Percentiles rank a stretch among this genome's conserved stretches.
Evolutionary conservation across 495 filamentous ascomycete genomes (phyloP).

Genomic region (Daldinia caldariorum): DNA sequence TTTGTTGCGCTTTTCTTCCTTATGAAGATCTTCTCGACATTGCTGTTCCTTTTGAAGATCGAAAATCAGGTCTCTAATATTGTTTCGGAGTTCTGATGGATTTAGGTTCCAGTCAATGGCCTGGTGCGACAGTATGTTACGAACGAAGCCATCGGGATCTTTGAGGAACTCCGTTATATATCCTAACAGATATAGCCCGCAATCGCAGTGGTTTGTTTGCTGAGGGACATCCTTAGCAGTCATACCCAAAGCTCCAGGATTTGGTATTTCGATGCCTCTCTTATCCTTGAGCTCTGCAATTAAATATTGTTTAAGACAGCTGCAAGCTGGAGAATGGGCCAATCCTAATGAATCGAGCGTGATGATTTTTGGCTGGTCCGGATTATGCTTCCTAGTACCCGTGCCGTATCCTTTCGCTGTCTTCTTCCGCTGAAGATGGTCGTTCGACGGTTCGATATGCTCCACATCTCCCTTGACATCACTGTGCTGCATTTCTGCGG

Average conservation of each 20-base stretch:
- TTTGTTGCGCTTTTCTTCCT: constrained; percentile 37
- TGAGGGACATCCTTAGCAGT: constrained; percentile 75
- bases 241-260: constrained; percentile 66
- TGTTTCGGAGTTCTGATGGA: constrained; percentile 48
- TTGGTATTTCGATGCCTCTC: constrained; percentile 65
- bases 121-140: constrained; percentile 46
- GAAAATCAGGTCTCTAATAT: constrained; percentile 53
- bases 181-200: constrained; percentile 83
- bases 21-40: constrained; percentile 34
- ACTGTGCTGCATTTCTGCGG: constrained; percentile 16
- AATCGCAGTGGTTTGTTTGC: constrained; percentile 88
- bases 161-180: constrained; percentile 84
- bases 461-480: constrained; percentile 23
- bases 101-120: constrained; percentile 51
- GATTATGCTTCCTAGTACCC: constrained; percentile 50
- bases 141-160: constrained; percentile 70
- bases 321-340: constrained; percentile 68
- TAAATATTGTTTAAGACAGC: constrained; percentile 79
- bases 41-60: constrained; percentile 50
- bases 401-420: constrained; percentile 37
- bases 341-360: constrained; percentile 85
- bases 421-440: constrained; percentile 31
- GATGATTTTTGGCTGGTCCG: constrained; percentile 73
- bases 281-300: constrained; percentile 75
- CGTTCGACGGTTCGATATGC: constrained; percentile 12